phyloP scores from a whole-genome alignment of 1,139 yeast species.

The Sugiyamaella sp. region DNA sequence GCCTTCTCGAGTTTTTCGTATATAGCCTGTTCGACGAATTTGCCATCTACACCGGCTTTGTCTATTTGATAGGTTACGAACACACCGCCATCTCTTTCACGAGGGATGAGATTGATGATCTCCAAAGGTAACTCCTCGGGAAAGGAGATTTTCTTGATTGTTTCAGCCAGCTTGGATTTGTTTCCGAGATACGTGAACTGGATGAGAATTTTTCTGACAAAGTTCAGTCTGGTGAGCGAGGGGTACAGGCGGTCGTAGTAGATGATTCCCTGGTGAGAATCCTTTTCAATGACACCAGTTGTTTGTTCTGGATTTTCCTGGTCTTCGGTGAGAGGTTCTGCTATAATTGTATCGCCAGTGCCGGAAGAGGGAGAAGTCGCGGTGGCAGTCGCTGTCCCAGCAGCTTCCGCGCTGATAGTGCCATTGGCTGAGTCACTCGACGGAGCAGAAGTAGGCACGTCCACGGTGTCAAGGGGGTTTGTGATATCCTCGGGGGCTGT shows the following conservation, averaged over 20 bases:
- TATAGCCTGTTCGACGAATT: slow-evolving; percentile 35
- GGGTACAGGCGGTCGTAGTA: slow-evolving; percentile 43
- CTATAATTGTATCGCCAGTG: neutral
- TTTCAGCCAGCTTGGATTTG: slow-evolving; percentile 22
- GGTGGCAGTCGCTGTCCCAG: neutral
- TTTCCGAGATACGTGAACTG: slow-evolving; percentile 21
- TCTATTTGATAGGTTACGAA: slow-evolving; percentile 65
- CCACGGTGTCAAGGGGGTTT: neutral
- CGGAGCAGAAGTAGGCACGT: too few relatives aligned
- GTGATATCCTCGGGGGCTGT: slow-evolving; percentile 8
- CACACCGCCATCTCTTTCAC: slow-evolving; percentile 91
- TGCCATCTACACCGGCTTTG: slow-evolving; percentile 24
- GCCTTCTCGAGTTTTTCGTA: slow-evolving; percentile 30
- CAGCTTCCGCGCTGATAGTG: neutral
- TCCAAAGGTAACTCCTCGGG: slow-evolving; percentile 49
- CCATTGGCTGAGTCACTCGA: too few relatives aligned
- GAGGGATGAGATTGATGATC: slow-evolving; percentile 57
- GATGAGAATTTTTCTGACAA: slow-evolving; percentile 21
- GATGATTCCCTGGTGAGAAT: slow-evolving; percentile 54
- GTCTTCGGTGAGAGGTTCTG: slow-evolving; percentile 7
- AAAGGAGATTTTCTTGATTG: slow-evolving; percentile 45
- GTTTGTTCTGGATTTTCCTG: slow-evolving; percentile 40
- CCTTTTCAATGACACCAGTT: slow-evolving; percentile 62
- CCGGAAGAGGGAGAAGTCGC: neutral
- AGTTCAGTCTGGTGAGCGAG: slow-evolving; percentile 26